phyloP scores from a whole-genome alignment of 768 basidiomycete species.

The Crepidotus variabilis region DNA sequence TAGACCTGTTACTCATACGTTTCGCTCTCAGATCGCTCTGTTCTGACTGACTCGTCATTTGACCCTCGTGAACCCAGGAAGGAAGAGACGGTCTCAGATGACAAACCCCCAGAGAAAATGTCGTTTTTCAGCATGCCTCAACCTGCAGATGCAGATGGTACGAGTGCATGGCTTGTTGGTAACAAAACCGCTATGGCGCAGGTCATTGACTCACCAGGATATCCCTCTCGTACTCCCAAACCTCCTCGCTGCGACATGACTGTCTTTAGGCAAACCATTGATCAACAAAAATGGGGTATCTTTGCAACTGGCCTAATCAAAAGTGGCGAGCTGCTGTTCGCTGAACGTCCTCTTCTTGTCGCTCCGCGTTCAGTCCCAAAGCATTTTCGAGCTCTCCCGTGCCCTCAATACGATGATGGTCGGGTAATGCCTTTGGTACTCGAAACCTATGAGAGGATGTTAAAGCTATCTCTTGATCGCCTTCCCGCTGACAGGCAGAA shows the following conservation, averaged over 20 bases:
- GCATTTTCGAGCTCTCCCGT: not conserved
- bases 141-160: not conserved
- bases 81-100: not conserved
- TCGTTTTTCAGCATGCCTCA: not conserved
- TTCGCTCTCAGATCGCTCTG: no score
- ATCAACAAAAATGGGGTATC: not conserved
- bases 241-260: not conserved
- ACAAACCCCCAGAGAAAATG: not conserved
- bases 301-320: not conserved
- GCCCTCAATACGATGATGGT: not conserved
- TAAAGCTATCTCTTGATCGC: not conserved
- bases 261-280: not conserved
- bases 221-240: conserved; percentile 2
- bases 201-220: conserved; percentile 1
- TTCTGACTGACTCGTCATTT: no score
- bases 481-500: not conserved
- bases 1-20: not conserved
- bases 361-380: not conserved
- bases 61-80: not conserved
- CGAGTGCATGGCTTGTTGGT: conserved; percentile 4
- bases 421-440: not conserved
- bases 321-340: conserved; percentile 7
- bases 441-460: not conserved
- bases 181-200: not conserved
- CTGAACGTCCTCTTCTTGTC: conserved; percentile 10